Conservation (phyloP, 2,329 filamentous ascomycete genomes). For the Xylariales sp. region DNA sequence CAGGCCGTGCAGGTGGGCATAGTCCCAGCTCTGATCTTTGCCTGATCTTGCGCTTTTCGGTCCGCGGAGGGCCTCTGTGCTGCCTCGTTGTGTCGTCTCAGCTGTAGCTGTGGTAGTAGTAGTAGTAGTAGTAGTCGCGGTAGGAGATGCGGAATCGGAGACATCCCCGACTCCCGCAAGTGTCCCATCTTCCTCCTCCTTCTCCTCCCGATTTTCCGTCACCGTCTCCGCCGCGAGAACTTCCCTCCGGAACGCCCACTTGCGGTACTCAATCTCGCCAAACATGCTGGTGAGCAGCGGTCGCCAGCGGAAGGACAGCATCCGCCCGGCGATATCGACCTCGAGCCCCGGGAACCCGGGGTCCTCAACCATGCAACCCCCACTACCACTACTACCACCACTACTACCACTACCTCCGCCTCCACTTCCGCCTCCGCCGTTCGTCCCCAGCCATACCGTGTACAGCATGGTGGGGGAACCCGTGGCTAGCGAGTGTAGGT, state of each 20-base stretch:
- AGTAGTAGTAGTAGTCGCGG: no score
- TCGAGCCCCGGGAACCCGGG: not conserved
- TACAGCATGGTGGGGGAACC: not conserved
- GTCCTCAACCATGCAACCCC: no score
- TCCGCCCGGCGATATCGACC: not conserved
- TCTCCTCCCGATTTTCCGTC: not conserved
- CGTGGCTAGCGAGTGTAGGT: not conserved
- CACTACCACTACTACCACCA: no score
- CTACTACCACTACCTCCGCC: no score
- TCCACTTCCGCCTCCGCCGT: no score
- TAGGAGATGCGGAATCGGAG: no score
- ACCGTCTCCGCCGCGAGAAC: not conserved
- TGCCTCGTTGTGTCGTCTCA: no score
- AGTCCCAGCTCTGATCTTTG: no score
- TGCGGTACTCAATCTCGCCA: conserved; percentile 5
- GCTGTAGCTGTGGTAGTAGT: no score
- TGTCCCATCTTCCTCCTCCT: not conserved
- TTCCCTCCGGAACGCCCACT: not conserved
- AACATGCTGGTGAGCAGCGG: conserved; percentile 1
- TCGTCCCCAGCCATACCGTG: not conserved
- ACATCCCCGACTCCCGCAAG: no score
- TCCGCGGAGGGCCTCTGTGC: no score
- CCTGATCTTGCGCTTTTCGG: no score
- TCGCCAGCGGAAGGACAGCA: not conserved
- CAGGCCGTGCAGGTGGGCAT: not conserved